Evolutionary conservation across 2,329 filamentous ascomycete species (phyloP).

Genomic region (Trichoderma citrinoviride): DNA sequence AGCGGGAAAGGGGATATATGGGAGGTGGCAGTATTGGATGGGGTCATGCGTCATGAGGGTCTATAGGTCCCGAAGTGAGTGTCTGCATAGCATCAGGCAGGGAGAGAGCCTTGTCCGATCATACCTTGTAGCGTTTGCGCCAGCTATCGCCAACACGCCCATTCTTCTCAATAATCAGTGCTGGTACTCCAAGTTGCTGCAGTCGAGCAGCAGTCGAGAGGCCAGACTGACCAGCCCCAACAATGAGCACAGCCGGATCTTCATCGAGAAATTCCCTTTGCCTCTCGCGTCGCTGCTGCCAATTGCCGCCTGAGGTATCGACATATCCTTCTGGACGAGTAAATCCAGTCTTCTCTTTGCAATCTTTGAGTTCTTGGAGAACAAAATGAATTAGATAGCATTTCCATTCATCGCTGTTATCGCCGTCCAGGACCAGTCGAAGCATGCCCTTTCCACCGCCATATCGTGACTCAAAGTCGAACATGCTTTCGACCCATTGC

Average conservation of each 20-base stretch:
- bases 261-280: constrained; percentile 4
- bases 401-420: neutral
- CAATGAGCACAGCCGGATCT: neutral
- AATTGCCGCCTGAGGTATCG: neutral
- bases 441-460: constrained; percentile 1
- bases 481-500: constrained; percentile 48
- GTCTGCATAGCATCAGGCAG: neutral
- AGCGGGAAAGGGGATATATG: constrained; percentile 61
- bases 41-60: constrained; percentile 68
- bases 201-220: neutral
- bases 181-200: constrained; percentile 40
- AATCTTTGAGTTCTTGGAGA: neutral
- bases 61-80: neutral
- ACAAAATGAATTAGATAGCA: neutral
- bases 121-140: constrained; percentile 57
- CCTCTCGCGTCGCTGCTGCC: constrained; percentile 6
- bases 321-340: neutral
- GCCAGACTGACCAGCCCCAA: neutral
- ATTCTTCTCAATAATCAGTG: constrained; percentile 49
- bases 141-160: constrained; percentile 61
- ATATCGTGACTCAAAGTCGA: constrained; percentile 26
- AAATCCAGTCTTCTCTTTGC: neutral
- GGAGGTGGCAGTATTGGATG: constrained; percentile 59
- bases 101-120: neutral
- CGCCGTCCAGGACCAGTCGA: neutral